These are phyloP conservation scores for Puccinia brachypodii DNA, from an alignment of 1,284 basidiomycete genomes.

Conservation along the genomic window DNA sequence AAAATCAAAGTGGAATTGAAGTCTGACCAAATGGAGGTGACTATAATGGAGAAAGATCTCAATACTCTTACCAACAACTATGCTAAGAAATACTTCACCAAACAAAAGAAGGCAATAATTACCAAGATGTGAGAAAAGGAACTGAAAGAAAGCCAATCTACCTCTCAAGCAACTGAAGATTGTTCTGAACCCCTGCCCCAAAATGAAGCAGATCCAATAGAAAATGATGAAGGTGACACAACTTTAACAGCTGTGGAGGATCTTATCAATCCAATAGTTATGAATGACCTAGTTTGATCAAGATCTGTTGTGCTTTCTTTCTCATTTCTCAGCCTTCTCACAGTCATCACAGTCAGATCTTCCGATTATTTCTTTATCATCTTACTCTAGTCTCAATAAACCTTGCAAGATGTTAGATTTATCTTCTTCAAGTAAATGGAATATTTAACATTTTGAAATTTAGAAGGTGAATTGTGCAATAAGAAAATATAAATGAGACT, in stretches of 20 bases:
- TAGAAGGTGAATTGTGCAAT: neutral
- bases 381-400: no score
- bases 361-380: neutral
- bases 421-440: neutral
- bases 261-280: no score
- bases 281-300: no score
- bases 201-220: no score
- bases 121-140: neutral
- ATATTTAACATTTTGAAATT: neutral
- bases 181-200: neutral
- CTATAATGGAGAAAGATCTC: slow-evolving; percentile 5
- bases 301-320: no score
- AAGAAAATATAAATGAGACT: neutral
- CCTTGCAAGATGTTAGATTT: no score
- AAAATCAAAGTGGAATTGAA: neutral
- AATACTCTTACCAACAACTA: neutral
- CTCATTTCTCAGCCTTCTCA: no score
- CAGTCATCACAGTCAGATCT: no score
- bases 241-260: neutral
- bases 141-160: neutral
- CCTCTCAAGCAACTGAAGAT: neutral
- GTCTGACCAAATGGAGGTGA: neutral
- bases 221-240: no score
- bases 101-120: neutral
- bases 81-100: neutral